phyloP scores from a whole-genome alignment of 345 rosid species.

The Salix suchowensis region DNA sequence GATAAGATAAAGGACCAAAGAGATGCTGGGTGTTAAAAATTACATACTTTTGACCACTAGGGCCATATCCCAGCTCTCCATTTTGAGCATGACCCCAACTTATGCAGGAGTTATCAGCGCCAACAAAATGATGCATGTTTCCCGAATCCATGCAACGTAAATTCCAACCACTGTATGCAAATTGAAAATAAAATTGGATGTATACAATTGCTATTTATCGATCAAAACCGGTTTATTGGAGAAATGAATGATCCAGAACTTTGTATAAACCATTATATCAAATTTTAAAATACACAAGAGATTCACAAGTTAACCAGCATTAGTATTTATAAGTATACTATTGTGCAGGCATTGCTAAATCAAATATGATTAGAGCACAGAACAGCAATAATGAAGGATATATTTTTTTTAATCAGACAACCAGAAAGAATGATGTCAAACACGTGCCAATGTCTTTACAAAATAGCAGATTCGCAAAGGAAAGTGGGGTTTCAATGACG shows the following conservation, averaged over 20 bases:
- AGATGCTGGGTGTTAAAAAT: background rate
- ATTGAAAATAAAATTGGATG: background rate
- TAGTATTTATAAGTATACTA: background rate
- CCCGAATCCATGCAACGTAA: constrained; percentile 98
- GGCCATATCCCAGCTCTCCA: constrained; percentile 98
- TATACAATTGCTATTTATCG: background rate
- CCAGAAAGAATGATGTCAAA: background rate
- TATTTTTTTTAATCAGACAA: background rate
- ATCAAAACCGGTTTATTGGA: background rate
- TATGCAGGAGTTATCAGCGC: constrained; percentile 94
- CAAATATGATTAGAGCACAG: background rate
- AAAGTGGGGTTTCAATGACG: background rate
- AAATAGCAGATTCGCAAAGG: background rate
- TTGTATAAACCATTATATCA: background rate
- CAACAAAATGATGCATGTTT: constrained; percentile 93
- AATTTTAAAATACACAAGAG: background rate
- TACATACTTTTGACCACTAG: constrained; percentile 78
- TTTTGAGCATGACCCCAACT: constrained; percentile 96
- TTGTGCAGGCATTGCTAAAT: background rate
- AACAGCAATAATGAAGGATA: background rate
- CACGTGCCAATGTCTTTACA: background rate
- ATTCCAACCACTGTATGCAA: constrained; percentile 80
- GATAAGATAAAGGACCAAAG: background rate
- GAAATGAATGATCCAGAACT: background rate
- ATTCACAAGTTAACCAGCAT: background rate